Conservation (phyloP, 1,139 yeast species). For the Magnusiomyces magnusii region DNA sequence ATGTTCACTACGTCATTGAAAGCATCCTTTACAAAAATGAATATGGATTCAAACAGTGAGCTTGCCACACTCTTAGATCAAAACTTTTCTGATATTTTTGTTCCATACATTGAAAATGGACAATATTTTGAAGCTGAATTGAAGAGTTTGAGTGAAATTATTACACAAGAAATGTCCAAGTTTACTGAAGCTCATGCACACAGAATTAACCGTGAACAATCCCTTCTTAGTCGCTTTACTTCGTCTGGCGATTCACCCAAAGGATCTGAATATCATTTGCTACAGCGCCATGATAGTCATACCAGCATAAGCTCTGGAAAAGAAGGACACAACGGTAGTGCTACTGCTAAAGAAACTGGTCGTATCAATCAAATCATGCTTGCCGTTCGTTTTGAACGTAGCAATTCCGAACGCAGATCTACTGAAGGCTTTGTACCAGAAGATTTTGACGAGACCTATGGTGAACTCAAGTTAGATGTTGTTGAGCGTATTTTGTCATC, state of each 20-base stretch:
- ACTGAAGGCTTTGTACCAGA: conserved; percentile 4
- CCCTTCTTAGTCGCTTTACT: conserved; percentile 25
- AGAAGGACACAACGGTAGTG: conserved; percentile 6
- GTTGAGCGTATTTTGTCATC: conserved; percentile 63
- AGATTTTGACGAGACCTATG: conserved; percentile 19
- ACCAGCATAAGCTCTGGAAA: not conserved
- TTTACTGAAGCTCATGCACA: conserved; percentile 25
- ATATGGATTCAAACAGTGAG: conserved; percentile 40
- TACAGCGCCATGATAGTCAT: conserved; percentile 3
- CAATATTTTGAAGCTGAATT: conserved; percentile 68
- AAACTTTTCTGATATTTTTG: conserved; percentile 62
- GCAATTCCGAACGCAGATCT: conserved; percentile 16
- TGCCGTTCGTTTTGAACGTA: conserved; percentile 26
- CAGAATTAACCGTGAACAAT: conserved; percentile 22
- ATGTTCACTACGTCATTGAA: conserved; percentile 61
- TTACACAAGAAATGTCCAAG: conserved; percentile 34
- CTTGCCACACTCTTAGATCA: conserved; percentile 60
- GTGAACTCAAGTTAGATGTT: conserved; percentile 26
- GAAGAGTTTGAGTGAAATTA: conserved; percentile 57
- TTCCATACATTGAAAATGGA: conserved; percentile 60
- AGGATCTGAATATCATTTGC: not conserved
- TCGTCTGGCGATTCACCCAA: conserved; percentile 17
- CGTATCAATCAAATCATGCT: conserved; percentile 31
- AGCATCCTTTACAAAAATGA: conserved; percentile 39
- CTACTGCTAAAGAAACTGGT: conserved; percentile 20